phyloP scores from a whole-genome alignment of 805 yeast genomes.

The Jamesozyma piceae region DNA sequence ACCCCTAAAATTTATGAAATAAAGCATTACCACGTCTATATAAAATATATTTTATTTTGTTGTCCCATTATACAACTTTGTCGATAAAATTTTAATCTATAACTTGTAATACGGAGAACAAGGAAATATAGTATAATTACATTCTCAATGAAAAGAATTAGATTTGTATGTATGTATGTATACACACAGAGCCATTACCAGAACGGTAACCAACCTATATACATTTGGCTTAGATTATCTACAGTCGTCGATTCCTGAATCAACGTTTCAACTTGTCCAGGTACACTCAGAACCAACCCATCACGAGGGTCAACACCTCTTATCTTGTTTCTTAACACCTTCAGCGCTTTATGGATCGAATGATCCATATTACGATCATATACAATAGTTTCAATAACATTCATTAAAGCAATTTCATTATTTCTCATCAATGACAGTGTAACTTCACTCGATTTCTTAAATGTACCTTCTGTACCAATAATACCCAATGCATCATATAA shows the following conservation, averaged over 20 bases:
- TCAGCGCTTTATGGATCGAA: constrained; percentile 57
- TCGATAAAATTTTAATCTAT: too few species aligned
- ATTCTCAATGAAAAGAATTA: too few species aligned
- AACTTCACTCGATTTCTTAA: constrained; percentile 77
- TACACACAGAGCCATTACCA: constrained; percentile 29
- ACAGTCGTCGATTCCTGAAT: constrained; percentile 71
- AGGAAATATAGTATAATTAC: too few species aligned
- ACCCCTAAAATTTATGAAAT: too few species aligned
- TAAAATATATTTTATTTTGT: too few species aligned
- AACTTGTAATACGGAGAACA: too few species aligned
- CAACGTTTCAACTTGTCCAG: constrained; percentile 85
- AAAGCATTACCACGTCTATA: too few species aligned
- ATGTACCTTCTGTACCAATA: constrained; percentile 82
- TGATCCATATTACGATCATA: constrained; percentile 56
- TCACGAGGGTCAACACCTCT: constrained; percentile 76
- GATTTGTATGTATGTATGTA: background rate
- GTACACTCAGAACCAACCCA: constrained; percentile 78
- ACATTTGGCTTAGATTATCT: constrained; percentile 74
- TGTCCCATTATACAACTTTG: too few species aligned
- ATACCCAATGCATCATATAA: constrained; percentile 85
- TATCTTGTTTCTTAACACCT: constrained; percentile 66
- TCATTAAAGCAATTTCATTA: constrained; percentile 79
- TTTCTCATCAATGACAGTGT: constrained; percentile 62
- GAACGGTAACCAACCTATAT: constrained; percentile 86
- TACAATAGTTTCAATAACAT: constrained; percentile 81